These are phyloP conservation scores for Nannochloropsis gaditana DNA, from an alignment of 108 stramenopile genomes.

Conservation along the genomic window DNA sequence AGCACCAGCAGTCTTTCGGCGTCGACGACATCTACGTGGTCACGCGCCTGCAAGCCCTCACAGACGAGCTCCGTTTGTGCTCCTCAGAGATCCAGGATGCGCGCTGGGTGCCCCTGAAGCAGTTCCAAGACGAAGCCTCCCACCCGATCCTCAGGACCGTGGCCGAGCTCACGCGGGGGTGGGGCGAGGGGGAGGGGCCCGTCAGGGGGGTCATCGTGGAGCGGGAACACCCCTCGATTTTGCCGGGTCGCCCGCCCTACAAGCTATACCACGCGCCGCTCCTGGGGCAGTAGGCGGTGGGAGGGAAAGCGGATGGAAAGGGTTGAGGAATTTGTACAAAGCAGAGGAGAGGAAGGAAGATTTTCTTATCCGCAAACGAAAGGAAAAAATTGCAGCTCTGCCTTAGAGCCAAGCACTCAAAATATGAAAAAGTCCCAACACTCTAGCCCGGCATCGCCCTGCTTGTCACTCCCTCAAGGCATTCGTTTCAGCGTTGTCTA, in stretches of 20 bases:
- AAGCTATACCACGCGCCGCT: background rate
- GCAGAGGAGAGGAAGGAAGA: background rate
- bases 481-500: no score
- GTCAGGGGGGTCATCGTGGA: background rate
- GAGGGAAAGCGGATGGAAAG: background rate
- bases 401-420: no score
- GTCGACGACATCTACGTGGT: conserved; percentile 34
- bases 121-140: background rate
- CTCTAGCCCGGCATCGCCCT: no score
- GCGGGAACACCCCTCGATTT: background rate
- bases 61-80: background rate
- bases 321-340: background rate
- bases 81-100: background rate
- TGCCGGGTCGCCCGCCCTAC: background rate
- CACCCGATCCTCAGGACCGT: conserved; percentile 12
- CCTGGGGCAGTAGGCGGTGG: background rate
- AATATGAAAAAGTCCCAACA: no score
- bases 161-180: background rate
- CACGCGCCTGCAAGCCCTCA: conserved; percentile 23
- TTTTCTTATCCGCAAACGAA: no score
- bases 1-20: conserved; percentile 33
- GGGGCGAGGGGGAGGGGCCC: background rate
- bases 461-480: no score
- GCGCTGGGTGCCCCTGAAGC: background rate
- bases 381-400: no score